Conservation (phyloP, 176 grass and related monocot species). For the Phoenix roebelenii region DNA sequence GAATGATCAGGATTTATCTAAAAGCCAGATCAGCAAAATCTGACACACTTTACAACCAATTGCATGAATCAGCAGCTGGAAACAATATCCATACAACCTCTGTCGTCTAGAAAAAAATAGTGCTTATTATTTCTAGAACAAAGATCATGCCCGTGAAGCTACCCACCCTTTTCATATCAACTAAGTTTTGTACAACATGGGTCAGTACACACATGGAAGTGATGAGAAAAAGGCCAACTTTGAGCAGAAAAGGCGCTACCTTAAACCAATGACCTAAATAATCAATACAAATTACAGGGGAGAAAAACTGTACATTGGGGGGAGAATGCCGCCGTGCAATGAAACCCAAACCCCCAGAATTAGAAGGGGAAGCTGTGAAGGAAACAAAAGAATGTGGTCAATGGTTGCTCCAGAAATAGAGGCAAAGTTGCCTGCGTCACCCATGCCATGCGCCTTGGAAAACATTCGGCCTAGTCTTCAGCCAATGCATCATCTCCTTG, state of each 20-base stretch:
- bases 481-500: constrained; percentile 96
- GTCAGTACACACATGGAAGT: too few species aligned
- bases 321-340: constrained; percentile 37
- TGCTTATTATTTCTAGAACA: too few species aligned
- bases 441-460: constrained; percentile 67
- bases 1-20: too few species aligned
- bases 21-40: too few species aligned
- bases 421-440: constrained; percentile 29
- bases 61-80: too few species aligned
- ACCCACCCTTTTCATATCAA: too few species aligned
- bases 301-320: constrained; percentile 47
- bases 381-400: constrained; percentile 54
- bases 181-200: too few species aligned
- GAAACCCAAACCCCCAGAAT: constrained; percentile 46
- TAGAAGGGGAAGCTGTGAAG: constrained; percentile 37
- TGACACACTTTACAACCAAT: too few species aligned
- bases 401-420: constrained; percentile 37
- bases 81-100: too few species aligned
- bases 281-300: constrained; percentile 51
- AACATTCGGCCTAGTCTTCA: constrained; percentile 73
- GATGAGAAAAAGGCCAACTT: too few species aligned
- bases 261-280: constrained; percentile 56
- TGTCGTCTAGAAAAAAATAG: too few species aligned
- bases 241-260: constrained; percentile 24
- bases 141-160: too few species aligned